phyloP scores from a whole-genome alignment of 2,329 filamentous ascomycete species.

The Elsinoe necatrix region DNA sequence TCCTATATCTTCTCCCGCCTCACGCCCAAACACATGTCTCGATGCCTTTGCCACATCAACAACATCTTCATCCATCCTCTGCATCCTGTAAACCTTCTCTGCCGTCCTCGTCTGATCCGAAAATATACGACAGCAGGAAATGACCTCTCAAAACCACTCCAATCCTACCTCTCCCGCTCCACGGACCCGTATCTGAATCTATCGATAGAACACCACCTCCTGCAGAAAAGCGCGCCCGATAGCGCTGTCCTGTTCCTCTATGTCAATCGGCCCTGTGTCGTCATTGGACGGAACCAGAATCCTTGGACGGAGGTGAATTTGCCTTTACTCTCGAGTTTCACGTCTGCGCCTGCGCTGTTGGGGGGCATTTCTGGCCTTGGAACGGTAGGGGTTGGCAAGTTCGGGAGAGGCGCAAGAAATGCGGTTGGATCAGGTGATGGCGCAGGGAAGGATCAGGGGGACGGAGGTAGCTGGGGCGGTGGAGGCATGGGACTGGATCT shows the following conservation, averaged over 20 bases:
- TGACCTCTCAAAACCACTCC: conserved; percentile 26
- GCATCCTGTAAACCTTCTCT: too few relatives aligned
- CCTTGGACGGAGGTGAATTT: conserved; percentile 91
- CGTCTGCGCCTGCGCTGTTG: not conserved
- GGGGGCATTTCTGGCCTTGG: too few relatives aligned
- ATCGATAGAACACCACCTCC: conserved; percentile 83
- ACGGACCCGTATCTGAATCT: conserved; percentile 80
- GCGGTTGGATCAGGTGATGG: not conserved
- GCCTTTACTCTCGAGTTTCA: conserved; percentile 41
- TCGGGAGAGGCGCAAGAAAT: too few relatives aligned
- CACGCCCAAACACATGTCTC: not conserved
- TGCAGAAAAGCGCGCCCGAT: conserved; percentile 62
- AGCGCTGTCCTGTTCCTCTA: conserved; percentile 81
- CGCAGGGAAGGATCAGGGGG: conserved; percentile 16
- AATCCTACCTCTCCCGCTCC: conserved; percentile 45
- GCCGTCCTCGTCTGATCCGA: not conserved
- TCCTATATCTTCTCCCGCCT: not conserved
- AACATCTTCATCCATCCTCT: not conserved
- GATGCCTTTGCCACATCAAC: not conserved
- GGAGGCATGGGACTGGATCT: conserved; percentile 42
- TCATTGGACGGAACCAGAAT: conserved; percentile 95
- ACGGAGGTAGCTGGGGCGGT: not conserved
- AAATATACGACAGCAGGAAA: not conserved
- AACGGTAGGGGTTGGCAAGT: too few relatives aligned
- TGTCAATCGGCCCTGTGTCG: conserved; percentile 74